Conservation (phyloP, 495 filamentous ascomycete genomes). For the Penicillium coprophilum region DNA sequence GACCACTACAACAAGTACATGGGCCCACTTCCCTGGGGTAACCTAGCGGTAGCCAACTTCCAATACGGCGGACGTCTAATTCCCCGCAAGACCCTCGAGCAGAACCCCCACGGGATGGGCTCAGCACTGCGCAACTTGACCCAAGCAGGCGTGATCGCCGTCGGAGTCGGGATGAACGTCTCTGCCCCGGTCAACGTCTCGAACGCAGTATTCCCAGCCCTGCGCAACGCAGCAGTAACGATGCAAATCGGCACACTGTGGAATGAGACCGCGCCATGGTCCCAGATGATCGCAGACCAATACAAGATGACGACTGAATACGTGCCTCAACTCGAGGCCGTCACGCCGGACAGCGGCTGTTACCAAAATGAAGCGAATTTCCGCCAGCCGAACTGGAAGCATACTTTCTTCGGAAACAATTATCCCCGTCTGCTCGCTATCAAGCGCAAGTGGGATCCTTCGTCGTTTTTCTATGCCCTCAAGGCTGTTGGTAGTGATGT, state of each 20-base stretch:
- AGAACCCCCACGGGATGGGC: constrained; percentile 45
- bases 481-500: constrained; percentile 61
- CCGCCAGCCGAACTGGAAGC: constrained; percentile 52
- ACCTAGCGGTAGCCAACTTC: constrained; percentile 45
- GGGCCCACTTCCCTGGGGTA: constrained; percentile 38
- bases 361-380: constrained; percentile 51
- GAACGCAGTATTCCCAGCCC: constrained; percentile 57
- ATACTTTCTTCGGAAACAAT: constrained; percentile 53
- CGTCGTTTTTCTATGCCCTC: constrained; percentile 57
- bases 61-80: constrained; percentile 62
- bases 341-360: constrained; percentile 34
- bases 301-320: constrained; percentile 39
- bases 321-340: constrained; percentile 47
- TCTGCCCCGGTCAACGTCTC: constrained; percentile 37
- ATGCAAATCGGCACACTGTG: constrained; percentile 42
- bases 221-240: constrained; percentile 53
- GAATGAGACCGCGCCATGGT: constrained; percentile 48
- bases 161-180: constrained; percentile 47
- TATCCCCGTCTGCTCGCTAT: constrained; percentile 39
- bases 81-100: constrained; percentile 45
- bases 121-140: constrained; percentile 39
- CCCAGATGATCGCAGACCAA: constrained; percentile 40
- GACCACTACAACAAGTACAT: constrained; percentile 49
- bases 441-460: constrained; percentile 55
- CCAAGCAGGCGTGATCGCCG: constrained; percentile 42